These are phyloP conservation scores for Plectosphaerella plurivora DNA, from an alignment of 2,329 filamentous ascomycete genomes.

Conservation along the genomic window DNA sequence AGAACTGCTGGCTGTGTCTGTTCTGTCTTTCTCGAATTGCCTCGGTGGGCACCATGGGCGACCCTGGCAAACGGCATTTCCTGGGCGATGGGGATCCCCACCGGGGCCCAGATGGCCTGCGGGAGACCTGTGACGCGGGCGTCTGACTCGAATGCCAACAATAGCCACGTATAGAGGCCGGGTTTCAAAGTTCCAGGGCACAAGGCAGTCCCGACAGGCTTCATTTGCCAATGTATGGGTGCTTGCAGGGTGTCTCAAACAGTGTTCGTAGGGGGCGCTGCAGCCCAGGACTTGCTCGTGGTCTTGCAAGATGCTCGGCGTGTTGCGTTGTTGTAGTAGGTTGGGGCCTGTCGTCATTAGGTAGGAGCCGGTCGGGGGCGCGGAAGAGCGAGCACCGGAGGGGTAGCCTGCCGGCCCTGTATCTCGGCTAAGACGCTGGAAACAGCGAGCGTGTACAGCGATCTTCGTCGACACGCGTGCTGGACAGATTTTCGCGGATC, in stretches of 20 bases:
- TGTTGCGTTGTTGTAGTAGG: not conserved
- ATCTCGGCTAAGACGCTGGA: slow-evolving; percentile 32
- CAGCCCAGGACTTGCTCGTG: too few relatives aligned
- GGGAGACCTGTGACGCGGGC: not conserved
- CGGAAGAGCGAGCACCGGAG: not conserved
- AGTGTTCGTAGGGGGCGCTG: not conserved
- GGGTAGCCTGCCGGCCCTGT: slow-evolving; percentile 8
- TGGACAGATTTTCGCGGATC: slow-evolving; percentile 31
- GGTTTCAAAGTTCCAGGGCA: not conserved
- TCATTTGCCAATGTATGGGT: not conserved
- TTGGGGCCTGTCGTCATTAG: not conserved
- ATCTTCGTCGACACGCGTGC: not conserved
- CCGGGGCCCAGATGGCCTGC: not conserved
- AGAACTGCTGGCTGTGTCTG: not conserved
- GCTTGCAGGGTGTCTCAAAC: not conserved
- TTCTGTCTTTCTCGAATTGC: too few relatives aligned
- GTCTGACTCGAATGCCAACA: not conserved
- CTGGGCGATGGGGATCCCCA: not conserved
- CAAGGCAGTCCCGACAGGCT: not conserved
- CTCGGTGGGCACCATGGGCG: too few relatives aligned
- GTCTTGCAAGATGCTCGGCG: too few relatives aligned
- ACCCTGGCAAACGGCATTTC: not conserved
- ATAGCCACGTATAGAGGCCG: not conserved
- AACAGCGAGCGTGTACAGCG: slow-evolving; percentile 17
- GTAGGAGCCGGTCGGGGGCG: not conserved